Evolutionary conservation across 1,284 basidiomycete genomes (phyloP), one percentile per base, ranked within the genome.

Genomic region (Megacollybia platyphylla): DNA sequence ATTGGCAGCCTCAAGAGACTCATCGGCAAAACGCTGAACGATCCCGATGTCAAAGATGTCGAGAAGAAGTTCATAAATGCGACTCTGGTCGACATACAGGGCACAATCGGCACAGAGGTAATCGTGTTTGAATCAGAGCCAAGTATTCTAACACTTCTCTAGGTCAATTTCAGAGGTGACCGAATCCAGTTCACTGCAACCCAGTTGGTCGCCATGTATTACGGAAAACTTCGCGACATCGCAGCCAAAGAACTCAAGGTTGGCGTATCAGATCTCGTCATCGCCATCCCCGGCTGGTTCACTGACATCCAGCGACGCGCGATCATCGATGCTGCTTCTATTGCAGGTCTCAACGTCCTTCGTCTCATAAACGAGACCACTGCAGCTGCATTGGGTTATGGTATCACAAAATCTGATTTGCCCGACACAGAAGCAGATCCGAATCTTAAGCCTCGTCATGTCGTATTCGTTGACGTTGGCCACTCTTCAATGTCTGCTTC

Each of bases 341-440:
- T 97, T 54, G 89, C 87, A 42, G 81, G 83, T 46, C 75, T 96
- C 50, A 93, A 92, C 62, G 67, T 79, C 50, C 85, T 96, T 47
- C 86, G 91, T 45, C 74, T 97, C 57, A 90, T 96, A 70, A 94
- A 94, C 68, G 91, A 96, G 62, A 83, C 85, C 47, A 94, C 92
- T 49, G 90, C 91, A 42, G 76, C 85, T 46, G 92, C 92, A 20
- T 83, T 96, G 57, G 89, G 87, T 44, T 96, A 92, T 65, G 92
- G 92, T 56, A 96, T 96, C 71, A 96, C 91, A 54, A 97, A 97
- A 66, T 79, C 84, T 26, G 92, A 96, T 62, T 76, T 96, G 40
- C 92, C 92, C 32, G 77, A 81, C 26, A 60, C 77, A 37, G 89
- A 92, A 51, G 79, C 75, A 51, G 15, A 11, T 11, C 11, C 3